Percentiles rank a stretch among this genome's conserved stretches.
phyloP scores from a whole-genome alignment of 305 asterid species.

The Withania somnifera region DNA sequence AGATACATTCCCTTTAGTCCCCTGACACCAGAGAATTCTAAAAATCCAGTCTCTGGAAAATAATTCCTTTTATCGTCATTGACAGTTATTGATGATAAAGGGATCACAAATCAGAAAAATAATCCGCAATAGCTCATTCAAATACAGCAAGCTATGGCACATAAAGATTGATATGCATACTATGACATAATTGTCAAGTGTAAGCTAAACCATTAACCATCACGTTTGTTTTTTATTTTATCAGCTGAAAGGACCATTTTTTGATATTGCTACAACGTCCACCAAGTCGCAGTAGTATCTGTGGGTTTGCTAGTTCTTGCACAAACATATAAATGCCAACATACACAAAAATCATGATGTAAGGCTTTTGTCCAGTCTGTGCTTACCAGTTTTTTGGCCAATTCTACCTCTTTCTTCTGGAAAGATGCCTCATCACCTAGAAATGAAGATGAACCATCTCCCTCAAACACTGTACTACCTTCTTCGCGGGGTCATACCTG shows the following conservation, averaged over 20 bases:
- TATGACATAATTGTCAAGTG: background rate
- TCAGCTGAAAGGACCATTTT: background rate
- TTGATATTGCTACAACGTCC: background rate
- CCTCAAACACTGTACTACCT: conserved; percentile 62
- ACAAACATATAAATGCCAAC: background rate
- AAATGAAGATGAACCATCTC: conserved; percentile 57
- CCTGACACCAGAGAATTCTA: background rate
- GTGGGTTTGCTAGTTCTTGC: background rate
- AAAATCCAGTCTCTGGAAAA: background rate
- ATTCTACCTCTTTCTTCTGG: conserved; percentile 83
- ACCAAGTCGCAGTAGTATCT: background rate
- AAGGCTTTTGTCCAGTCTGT: background rate
- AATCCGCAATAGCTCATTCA: background rate
- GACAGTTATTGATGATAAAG: background rate
- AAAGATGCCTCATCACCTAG: conserved; percentile 94
- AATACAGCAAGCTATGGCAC: background rate
- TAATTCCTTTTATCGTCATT: background rate
- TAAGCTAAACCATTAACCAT: background rate
- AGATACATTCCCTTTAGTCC: background rate
- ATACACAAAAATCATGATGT: background rate
- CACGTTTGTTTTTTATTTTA: background rate
- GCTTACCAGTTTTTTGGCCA: conserved; percentile 77
- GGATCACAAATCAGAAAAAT: background rate
- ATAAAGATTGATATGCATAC: background rate
- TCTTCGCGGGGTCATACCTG: conserved; percentile 95